A percentile compares a stretch with the other conserved stretches of the same genome.
Evolutionary conservation across 1,284 basidiomycete species (phyloP).

Genomic region (Filobasidium uniguttulatum): DNA sequence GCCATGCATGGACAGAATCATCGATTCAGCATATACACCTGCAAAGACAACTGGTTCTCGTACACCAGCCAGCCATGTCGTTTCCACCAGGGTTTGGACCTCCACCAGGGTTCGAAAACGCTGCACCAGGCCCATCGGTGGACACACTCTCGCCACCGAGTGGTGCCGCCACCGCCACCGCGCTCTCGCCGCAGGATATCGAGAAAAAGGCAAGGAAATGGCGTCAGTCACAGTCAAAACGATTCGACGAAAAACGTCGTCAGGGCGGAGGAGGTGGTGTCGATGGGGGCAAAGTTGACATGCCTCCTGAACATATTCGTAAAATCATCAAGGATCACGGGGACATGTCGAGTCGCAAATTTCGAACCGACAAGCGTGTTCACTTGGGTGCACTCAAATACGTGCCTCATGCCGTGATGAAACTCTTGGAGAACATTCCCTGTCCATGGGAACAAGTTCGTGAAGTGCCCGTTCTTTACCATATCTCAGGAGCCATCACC

Average conservation of each 20-base stretch:
- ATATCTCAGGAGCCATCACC: slow-evolving; percentile 99
- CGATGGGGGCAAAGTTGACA: slow-evolving; percentile 37
- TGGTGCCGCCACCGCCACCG: slow-evolving; percentile 15
- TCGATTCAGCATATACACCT: too few relatives aligned
- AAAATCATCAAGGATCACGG: slow-evolving; percentile 98
- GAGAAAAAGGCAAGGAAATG: slow-evolving; percentile 38
- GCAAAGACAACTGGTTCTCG: too few relatives aligned
- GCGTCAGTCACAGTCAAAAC: slow-evolving; percentile 28
- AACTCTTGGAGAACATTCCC: slow-evolving; percentile 96
- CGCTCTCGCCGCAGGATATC: slow-evolving; percentile 33
- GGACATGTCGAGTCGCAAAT: slow-evolving; percentile 93
- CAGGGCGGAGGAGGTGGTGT: slow-evolving; percentile 34
- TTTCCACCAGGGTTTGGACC: slow-evolving; percentile 34
- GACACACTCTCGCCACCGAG: neutral
- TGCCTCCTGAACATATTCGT: slow-evolving; percentile 67
- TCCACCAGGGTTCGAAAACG: slow-evolving; percentile 24
- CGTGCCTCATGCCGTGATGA: slow-evolving; percentile 98
- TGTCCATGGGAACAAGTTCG: slow-evolving; percentile 99
- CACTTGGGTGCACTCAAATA: slow-evolving; percentile 97
- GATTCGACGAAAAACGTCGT: slow-evolving; percentile 35
- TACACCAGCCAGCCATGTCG: slow-evolving; percentile 24
- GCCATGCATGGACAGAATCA: too few relatives aligned
- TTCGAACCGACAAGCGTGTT: slow-evolving; percentile 96
- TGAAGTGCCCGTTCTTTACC: slow-evolving; percentile 91
- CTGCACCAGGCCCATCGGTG: slow-evolving; percentile 19